Evolutionary conservation across 768 basidiomycete species (phyloP).

Genomic region (Pleurotus tuber-regium): DNA sequence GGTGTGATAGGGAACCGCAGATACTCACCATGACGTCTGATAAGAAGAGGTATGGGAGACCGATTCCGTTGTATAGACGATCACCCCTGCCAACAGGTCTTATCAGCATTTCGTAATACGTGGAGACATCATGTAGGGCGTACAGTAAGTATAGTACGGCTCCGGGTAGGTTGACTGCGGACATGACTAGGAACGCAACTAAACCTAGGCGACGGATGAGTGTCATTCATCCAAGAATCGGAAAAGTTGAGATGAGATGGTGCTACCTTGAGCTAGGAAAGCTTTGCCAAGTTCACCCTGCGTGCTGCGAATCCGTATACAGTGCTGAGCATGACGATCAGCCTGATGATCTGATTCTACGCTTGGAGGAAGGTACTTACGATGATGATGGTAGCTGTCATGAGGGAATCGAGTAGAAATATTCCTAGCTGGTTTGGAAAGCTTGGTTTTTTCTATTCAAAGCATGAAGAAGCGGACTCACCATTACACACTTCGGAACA

Average conservation of each 20-base stretch:
- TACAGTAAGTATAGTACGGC: slow-evolving; percentile 18
- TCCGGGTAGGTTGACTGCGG: slow-evolving; percentile 16
- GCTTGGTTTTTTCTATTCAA: not conserved
- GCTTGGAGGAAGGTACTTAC: slow-evolving; percentile 11
- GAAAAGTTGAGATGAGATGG: not conserved
- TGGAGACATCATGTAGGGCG: not conserved
- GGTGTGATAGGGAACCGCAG: not conserved
- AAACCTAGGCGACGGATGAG: slow-evolving; percentile 11
- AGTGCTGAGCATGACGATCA: slow-evolving; percentile 16
- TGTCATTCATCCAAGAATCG: not conserved
- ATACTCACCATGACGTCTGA: slow-evolving; percentile 20
- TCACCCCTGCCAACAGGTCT: slow-evolving; percentile 12
- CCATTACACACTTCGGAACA: slow-evolving; percentile 12
- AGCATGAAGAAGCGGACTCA: not conserved
- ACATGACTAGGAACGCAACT: slow-evolving; percentile 19
- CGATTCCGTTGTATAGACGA: slow-evolving; percentile 16
- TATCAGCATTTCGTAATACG: no score
- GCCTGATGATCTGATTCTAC: not conserved
- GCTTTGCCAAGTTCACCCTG: slow-evolving; percentile 21
- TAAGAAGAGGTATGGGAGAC: slow-evolving; percentile 19
- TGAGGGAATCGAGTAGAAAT: slow-evolving; percentile 19
- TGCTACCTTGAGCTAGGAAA: slow-evolving; percentile 21
- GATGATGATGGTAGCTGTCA: slow-evolving; percentile 18
- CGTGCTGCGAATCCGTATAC: slow-evolving; percentile 20
- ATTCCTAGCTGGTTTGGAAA: slow-evolving; percentile 14